phyloP scores from a whole-genome alignment of 2,329 filamentous ascomycete species.

The Biscogniauxia sp. region DNA sequence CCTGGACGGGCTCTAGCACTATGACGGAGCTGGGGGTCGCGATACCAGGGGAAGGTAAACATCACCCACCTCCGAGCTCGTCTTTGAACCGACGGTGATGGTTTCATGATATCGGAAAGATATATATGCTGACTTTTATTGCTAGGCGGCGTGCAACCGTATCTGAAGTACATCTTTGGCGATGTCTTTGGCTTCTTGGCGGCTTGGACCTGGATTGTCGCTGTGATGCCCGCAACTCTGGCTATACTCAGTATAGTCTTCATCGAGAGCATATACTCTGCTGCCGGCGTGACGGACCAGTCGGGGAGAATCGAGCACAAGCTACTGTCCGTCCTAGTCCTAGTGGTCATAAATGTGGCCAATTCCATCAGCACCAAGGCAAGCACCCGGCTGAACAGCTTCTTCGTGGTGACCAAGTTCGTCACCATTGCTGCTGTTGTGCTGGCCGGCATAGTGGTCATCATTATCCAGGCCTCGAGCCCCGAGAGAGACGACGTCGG shows the following conservation, averaged over 20 bases:
- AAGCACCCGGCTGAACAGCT: constrained; percentile 53
- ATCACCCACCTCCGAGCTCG: background rate
- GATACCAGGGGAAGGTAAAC: constrained; percentile 57
- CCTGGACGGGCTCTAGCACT: constrained; percentile 62
- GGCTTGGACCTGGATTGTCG: constrained; percentile 65
- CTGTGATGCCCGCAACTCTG: constrained; percentile 62
- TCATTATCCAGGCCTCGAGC: constrained; percentile 38
- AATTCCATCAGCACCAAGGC: constrained; percentile 57
- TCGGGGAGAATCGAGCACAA: constrained; percentile 46
- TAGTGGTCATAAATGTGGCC: constrained; percentile 46
- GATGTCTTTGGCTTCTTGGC: constrained; percentile 61
- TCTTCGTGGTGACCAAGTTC: constrained; percentile 56
- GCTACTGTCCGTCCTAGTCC: constrained; percentile 47
- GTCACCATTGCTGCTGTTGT: constrained; percentile 47
- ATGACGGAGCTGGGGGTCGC: constrained; percentile 63
- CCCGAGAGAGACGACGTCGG: constrained; percentile 39
- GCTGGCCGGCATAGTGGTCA: constrained; percentile 47
- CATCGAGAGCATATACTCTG: constrained; percentile 57
- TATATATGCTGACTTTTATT: constrained; percentile 2
- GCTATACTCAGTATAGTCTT: constrained; percentile 65
- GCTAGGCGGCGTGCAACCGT: constrained; percentile 59
- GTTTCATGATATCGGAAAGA: background rate
- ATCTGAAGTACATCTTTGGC: constrained; percentile 59
- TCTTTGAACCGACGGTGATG: background rate
- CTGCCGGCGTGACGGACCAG: constrained; percentile 45